phyloP scores from a whole-genome alignment of 345 rosid species.

The Microthlaspi erraticum region DNA sequence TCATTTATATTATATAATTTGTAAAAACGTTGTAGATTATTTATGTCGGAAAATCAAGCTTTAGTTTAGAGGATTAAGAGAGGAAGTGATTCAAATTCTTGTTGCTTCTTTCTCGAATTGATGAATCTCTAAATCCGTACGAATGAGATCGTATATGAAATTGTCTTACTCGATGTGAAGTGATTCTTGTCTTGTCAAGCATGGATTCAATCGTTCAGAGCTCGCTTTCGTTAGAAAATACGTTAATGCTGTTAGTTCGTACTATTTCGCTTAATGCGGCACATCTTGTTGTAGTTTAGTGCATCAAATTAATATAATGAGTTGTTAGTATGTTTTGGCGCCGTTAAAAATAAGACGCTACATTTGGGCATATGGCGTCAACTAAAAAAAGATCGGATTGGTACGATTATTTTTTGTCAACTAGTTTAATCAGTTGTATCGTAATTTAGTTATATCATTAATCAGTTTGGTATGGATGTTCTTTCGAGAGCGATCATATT shows the following conservation, averaged over 20 bases:
- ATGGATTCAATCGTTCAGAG: conserved; percentile 1
- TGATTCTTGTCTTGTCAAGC: background rate
- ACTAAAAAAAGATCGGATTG: no score
- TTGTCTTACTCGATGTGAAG: background rate
- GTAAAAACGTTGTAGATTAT: background rate
- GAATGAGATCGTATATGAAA: background rate
- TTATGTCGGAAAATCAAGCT: background rate
- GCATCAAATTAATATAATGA: no score
- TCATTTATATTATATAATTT: background rate
- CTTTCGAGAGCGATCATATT: background rate
- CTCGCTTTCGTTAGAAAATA: background rate
- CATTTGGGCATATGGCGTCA: no score
- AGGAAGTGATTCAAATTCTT: no score
- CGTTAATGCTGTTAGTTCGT: background rate
- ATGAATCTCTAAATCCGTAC: background rate
- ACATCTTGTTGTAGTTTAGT: no score
- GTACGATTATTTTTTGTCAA: no score
- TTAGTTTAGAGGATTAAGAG: background rate
- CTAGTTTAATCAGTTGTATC: no score
- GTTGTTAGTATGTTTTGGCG: no score
- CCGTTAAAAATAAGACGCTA: no score
- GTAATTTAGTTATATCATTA: background rate
- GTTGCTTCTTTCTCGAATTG: background rate
- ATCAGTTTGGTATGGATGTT: background rate
- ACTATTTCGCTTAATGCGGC: background rate